Base-by-base conservation (phyloP, 768 basidiomycete genomes). In the Suillus fuscotomentosus region DNA sequence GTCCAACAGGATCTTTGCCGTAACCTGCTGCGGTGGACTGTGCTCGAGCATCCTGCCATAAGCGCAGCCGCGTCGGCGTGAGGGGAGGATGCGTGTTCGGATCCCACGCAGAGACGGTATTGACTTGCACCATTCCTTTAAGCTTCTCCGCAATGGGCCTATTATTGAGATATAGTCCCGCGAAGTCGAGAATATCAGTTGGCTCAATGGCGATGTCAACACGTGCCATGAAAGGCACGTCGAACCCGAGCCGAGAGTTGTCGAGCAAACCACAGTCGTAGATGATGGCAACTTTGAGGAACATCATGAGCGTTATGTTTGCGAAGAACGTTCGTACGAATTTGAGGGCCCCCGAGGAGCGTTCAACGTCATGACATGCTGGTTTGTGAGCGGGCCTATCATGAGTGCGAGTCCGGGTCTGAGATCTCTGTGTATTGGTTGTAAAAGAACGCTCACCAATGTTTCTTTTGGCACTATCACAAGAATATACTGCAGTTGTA, bases 191-290 rank as follows among this genome's bases (percentile, higher is more conserved):
- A 3, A 63, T 39, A 9, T 70, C 53, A 22, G 60, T 22, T 6
- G 68, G 68, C 53, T 70, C 69, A 27, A 70, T 42, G 39, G 56
- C 69, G 31, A 70, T 62, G 38, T 70, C 66, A 20, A 63, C 47
- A 36, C 62, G 62, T 39, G 66, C 63, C 62, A 70, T 65, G 60
- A 67, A 70, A 39, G 68, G 68, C 3, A 39, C 4, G 36, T 64
- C 67, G 7, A 69, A 63, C 11, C 68, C 69, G 2, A 70, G 43
- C 10, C 61, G 51, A 3, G 31, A 60, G 45, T 70, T 60, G 34
- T 65, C 53, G 47, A 39, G 20, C 13, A 69, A 68, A 22, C 55
- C 57, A 45, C 68, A 36, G 60, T 69, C 67, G 3, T 69, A 55
- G 14, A 68, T 62, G 27, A 63, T 61, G 41, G 67, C 68, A n/a